Conservation (phyloP, 805 yeast species). For the Wickerhamomyces pijperi region DNA sequence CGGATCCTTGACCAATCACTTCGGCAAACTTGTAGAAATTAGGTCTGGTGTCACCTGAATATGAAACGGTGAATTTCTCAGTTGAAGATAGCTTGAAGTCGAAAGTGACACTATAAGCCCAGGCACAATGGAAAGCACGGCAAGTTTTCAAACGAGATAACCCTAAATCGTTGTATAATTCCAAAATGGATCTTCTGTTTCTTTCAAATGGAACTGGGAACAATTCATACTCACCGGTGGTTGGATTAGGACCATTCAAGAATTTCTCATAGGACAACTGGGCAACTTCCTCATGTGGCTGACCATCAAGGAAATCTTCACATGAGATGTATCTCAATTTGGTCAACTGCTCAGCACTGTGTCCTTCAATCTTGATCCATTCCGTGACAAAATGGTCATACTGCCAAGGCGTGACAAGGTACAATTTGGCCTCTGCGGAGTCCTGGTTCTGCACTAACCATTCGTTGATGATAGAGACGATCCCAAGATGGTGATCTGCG, state of each 20-base stretch:
- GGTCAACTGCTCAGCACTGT: slow-evolving; percentile 20
- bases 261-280: slow-evolving; percentile 19
- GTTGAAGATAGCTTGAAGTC: slow-evolving; percentile 25
- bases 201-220: slow-evolving; percentile 5
- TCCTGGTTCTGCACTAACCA: slow-evolving; percentile 43
- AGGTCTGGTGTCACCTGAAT: slow-evolving; percentile 95
- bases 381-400: slow-evolving; percentile 57
- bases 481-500: slow-evolving; percentile 94
- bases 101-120: slow-evolving; percentile 64
- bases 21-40: slow-evolving; percentile 42
- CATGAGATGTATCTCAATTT: slow-evolving; percentile 45
- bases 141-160: slow-evolving; percentile 44
- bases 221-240: background rate
- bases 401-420: slow-evolving; percentile 67
- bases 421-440: slow-evolving; percentile 29
- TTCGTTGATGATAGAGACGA: slow-evolving; percentile 51
- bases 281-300: slow-evolving; percentile 20
- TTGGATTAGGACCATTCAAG: background rate
- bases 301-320: slow-evolving; percentile 41
- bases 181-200: slow-evolving; percentile 19
- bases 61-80: slow-evolving; percentile 57
- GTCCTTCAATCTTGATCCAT: slow-evolving; percentile 44
- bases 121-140: slow-evolving; percentile 74
- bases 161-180: slow-evolving; percentile 30
- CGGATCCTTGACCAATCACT: slow-evolving; percentile 52